Evolutionary conservation across 1,139 yeast genomes (phyloP), one percentile per base, ranked within the genome.

Genomic region (Scheffersomyces titani): DNA sequence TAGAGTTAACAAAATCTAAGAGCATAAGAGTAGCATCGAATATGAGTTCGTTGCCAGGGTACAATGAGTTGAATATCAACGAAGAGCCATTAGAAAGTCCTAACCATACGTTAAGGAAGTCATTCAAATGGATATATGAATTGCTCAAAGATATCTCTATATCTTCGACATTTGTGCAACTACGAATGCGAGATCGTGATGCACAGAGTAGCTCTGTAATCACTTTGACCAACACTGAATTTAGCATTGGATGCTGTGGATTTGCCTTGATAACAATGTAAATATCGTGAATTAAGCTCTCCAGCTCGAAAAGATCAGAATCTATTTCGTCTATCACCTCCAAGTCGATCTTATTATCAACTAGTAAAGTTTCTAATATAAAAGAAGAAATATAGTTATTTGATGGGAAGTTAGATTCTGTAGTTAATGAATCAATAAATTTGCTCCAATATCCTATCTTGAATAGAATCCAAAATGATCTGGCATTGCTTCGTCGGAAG

Each of bases 361-460:
- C 50, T 0, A 65, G 57, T 19, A 71, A 44, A 0, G 68, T 59
- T 21, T 70, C 68, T 19, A 73, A 58, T 9, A 71, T 54, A 44
- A 67, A 55, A 18, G 63, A 48, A n/a, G 63, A 65, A 54, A 65
- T 70, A 9, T 54, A 24, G 3, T 40, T 9, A 18, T 22, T 46
- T 16, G 16, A 16, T 50, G 52, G 54, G 48, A 51, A 54, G 11
- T 48, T 13, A 6, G 69, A 56, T 21, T 55, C 30, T 13, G 70
- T 55, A 1, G 54, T 56, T 47, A 68, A 49, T 1, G 54, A 46
- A 11, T 53, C 57, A 1, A 74, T 64, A 47, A 75, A 63, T 16
- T 61, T 62, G 30, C 65, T 57, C 81, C 81, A 78, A 57, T 73
- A 77, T 1, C 73, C 74, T 9, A 66, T 55, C 9, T 57, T 56